These are phyloP conservation scores for Termitomyces sp. DNA, from an alignment of 768 basidiomycete genomes.

Conservation along the genomic window DNA sequence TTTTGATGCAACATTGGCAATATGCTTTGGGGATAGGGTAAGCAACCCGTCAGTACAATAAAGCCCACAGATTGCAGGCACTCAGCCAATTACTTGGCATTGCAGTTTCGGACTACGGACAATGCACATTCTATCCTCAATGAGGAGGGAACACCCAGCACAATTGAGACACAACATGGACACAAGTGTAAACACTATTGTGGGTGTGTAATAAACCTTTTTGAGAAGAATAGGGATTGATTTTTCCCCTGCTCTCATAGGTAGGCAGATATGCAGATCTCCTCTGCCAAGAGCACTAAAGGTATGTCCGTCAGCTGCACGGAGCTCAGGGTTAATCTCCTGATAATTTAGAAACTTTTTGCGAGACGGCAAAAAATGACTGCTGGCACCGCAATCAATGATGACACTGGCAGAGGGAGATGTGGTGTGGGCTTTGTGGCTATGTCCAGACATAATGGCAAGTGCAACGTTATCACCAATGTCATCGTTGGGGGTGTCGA, in stretches of 20 bases:
- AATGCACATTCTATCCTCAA: conserved; percentile 18
- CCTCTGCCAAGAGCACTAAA: conserved; percentile 3
- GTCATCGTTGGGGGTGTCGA: background rate
- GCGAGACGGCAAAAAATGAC: conserved; percentile 5
- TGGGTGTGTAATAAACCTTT: conserved; percentile 7
- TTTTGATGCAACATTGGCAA: background rate
- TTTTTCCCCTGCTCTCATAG: background rate
- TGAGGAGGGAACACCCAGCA: conserved; percentile 12
- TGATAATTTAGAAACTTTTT: conserved; percentile 4
- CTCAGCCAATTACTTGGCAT: conserved; percentile 14
- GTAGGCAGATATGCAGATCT: background rate
- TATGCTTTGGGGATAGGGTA: conserved; percentile 5
- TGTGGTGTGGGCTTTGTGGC: background rate
- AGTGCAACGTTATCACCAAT: conserved; percentile 1
- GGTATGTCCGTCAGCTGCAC: conserved; percentile 3
- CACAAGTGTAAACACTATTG: conserved; percentile 21
- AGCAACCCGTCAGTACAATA: conserved; percentile 16
- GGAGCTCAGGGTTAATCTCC: conserved; percentile 8
- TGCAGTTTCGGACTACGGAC: conserved; percentile 14
- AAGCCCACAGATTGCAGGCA: conserved; percentile 22
- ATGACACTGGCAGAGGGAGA: background rate
- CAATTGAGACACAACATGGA: conserved; percentile 19
- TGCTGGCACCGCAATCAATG: conserved; percentile 11
- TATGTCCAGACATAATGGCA: background rate
- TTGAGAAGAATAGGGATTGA: background rate